Evolutionary conservation across 1,284 basidiomycete species (phyloP).

Genomic region (Ustilago lituana): DNA sequence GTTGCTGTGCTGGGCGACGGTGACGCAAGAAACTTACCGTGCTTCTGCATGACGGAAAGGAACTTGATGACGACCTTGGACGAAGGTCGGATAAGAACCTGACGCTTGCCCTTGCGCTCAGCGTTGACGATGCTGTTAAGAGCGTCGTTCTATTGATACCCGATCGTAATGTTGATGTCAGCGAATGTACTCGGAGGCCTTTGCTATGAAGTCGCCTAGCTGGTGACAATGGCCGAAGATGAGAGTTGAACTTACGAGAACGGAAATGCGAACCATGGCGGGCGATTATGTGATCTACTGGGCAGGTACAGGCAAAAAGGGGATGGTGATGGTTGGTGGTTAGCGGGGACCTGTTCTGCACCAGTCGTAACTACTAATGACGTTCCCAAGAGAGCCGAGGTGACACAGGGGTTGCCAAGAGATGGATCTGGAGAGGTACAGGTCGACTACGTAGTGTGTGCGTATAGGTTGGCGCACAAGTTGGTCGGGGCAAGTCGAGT

Average conservation of each 20-base stretch:
- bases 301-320: conserved; percentile 49
- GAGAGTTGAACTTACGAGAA: conserved; percentile 57
- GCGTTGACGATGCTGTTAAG: conserved; percentile 68
- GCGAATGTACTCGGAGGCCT: not conserved
- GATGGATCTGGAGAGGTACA: conserved; percentile 52
- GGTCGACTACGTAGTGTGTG: conserved; percentile 14
- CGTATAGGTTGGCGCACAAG: not conserved
- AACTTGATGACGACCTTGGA: conserved; percentile 68
- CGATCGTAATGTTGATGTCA: not conserved
- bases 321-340: conserved; percentile 23
- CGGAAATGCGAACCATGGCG: conserved; percentile 66
- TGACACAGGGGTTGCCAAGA: conserved; percentile 41
- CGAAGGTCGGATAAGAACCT: conserved; percentile 66
- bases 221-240: too few species aligned
- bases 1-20: conserved; percentile 9
- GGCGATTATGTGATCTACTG: conserved; percentile 58
- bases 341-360: conserved; percentile 53
- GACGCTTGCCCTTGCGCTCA: conserved; percentile 67
- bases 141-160: conserved; percentile 61
- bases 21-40: conserved; percentile 61
- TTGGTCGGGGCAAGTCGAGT: too few species aligned
- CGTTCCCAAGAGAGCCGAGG: conserved; percentile 38
- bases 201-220: too few species aligned
- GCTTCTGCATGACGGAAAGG: conserved; percentile 67
- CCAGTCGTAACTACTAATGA: conserved; percentile 45